These are phyloP conservation scores for Lactarius indigo DNA, from an alignment of 768 basidiomycete genomes.

Conservation along the genomic window DNA sequence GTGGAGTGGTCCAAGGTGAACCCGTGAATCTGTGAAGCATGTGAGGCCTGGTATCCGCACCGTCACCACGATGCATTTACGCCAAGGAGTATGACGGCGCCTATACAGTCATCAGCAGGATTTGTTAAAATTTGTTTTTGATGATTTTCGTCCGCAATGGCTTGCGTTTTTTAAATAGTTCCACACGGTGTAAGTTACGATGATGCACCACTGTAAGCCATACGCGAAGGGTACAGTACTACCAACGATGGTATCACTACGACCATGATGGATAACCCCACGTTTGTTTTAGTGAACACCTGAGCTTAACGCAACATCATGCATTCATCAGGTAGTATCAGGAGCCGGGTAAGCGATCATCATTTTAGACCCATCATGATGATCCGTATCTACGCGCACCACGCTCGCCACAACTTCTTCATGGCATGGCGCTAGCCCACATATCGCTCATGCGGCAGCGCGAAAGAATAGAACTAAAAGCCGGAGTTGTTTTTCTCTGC, in stretches of 20 bases:
- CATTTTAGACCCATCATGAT: not conserved
- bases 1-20: too few relatives aligned
- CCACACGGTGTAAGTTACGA: too few relatives aligned
- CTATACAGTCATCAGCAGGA: too few relatives aligned
- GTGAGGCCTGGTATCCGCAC: too few relatives aligned
- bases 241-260: not conserved
- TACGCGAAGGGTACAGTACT: not conserved
- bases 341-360: too few relatives aligned
- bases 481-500: not conserved
- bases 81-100: too few relatives aligned
- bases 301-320: not conserved
- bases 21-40: too few relatives aligned
- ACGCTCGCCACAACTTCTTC: not conserved
- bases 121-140: too few relatives aligned
- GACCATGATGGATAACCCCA: not conserved
- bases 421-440: not conserved
- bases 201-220: too few relatives aligned
- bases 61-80: too few relatives aligned
- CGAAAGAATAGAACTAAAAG: not conserved
- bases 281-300: not conserved
- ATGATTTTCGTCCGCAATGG: too few relatives aligned
- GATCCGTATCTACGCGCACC: not conserved
- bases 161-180: too few relatives aligned
- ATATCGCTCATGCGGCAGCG: not conserved
- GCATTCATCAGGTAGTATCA: not conserved